Evolutionary conservation across 2,329 filamentous ascomycete genomes (phyloP), one percentile per base, ranked within the genome.

Genomic region (Talaromyces funiculosus): DNA sequence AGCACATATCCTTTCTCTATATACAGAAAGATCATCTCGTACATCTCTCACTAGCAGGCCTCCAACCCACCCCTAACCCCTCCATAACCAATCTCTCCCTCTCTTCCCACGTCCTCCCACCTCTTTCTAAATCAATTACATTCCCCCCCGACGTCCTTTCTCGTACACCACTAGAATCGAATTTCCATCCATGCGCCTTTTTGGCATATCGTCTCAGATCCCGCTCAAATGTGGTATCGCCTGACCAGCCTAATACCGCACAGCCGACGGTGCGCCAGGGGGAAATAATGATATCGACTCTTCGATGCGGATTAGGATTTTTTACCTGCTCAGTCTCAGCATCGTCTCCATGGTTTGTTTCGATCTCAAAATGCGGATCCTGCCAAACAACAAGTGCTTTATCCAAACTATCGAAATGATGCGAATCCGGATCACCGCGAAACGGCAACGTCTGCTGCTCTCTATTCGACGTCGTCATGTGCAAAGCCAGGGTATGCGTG

Each of bases 301-400:
- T 82, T 20, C 92, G 85, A 70, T 96, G 93, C 0, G 83, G 82
- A 66, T 91, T 90, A 0, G 85, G 82, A 62, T 92, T 92, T 68
- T 83, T 65, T 61, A 64, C 66, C n/a, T 29, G 43, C 53, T 72
- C 70, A 1, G 6, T 18, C n/a, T 35, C 55, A 26, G 31, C 18
- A 4, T 18, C 29, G 31, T 1, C 26, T 62, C 65, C 53, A 65
- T 18, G 38, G 20, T 37, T n/a, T 10, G 9, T 29, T 20, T 54
- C 35, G 77, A 77, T 14, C 61, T 71, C 71, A 65, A 78, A 82
- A 4, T 73, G 55, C 0, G 87, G 87, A 68, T 92, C 81, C 70
- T 96, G 90, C 93, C 93, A 97, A 0, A 97, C 91, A 0, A 97
- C 89, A 57, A 97, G 78, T 0, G 92, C 92, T 73, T 97, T 97